Base-by-base conservation (phyloP, 371 early-diverging fungal genomes). In the Scutellospora calospora region DNA sequence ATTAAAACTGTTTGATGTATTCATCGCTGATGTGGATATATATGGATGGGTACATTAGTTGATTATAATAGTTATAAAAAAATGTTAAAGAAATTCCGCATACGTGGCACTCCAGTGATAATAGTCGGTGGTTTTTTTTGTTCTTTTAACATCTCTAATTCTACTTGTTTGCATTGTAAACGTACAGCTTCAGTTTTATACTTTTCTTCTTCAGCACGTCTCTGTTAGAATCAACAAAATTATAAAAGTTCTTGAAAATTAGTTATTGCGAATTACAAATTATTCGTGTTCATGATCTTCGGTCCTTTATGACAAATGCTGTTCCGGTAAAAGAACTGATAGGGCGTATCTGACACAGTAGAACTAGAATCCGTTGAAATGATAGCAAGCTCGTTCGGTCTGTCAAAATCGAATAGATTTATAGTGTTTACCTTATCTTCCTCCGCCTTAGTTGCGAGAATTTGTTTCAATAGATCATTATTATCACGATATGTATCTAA, bases 391-490 rank as follows among this genome's bases (percentile, higher is more conserved):
- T 51, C 51, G 51, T 62, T 16, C 22, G 31, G 62, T 27, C 27
- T 14, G 16, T 14, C 25, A 31, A 62, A 51, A 35, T 66, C 33
- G 16, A 31, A 54, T 52, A 73, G 20, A 33, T 20, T 20, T 31
- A 29, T 57, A 59, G 22, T 18, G 6, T 35, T 49, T 86, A 87
- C 89, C 84, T 88, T 89, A 59, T 89, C 88, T 82, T 89, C 88
- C 80, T 88, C 89, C 1, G 87, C 82, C 38, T 89, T 89, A 0
- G 89, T 87, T 49, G 80, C 85, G 25, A 89, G 76, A 12, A 85
- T 85, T 78, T 87, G 87, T 59, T 85, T 84, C 20, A 89, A 69
- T 66, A 88, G 38, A 14, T 88, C 87, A 59, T 84, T 82, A 80
- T 88, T 82, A 66, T 86, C 81, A 20, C 82, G 76, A 76, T 86